Percentiles rank a stretch among this genome's conserved stretches.
Evolutionary conservation across 371 early-diverging fungal species (phyloP).

Genomic region (Mucor velutinosus): DNA sequence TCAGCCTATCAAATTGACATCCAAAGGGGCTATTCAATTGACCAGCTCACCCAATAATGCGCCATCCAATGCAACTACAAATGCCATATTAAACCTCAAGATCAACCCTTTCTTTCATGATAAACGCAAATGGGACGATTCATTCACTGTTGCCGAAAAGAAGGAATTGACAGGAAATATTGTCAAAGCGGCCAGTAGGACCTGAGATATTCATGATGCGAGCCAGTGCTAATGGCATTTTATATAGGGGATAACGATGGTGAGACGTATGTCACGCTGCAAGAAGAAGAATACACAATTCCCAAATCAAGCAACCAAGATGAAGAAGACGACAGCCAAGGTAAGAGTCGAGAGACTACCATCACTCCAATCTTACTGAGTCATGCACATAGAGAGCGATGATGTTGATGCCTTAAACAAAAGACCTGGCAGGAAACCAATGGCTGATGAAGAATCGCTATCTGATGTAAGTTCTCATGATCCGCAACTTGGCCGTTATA

Average conservation of each 20-base stretch:
- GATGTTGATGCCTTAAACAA: slow-evolving; percentile 6
- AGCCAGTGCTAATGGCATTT: not conserved
- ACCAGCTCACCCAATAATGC: not conserved
- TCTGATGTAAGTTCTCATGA: slow-evolving; percentile 16
- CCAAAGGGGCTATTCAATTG: slow-evolving; percentile 9
- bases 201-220: not conserved
- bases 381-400: slow-evolving; percentile 20
- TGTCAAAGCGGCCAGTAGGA: slow-evolving; percentile 35
- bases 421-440: slow-evolving; percentile 40
- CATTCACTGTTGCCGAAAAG: slow-evolving; percentile 29
- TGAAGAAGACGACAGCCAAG: slow-evolving; percentile 19
- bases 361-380: not conserved
- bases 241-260: slow-evolving; percentile 25
- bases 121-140: slow-evolving; percentile 36
- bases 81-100: slow-evolving; percentile 9
- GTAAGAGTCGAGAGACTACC: not conserved
- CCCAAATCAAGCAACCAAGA: not conserved
- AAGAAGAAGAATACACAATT: slow-evolving; percentile 25
- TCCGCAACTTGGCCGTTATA: not conserved
- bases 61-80: slow-evolving; percentile 3
- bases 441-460: slow-evolving; percentile 25
- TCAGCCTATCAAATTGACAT: not conserved
- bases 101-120: slow-evolving; percentile 19
- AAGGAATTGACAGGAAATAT: slow-evolving; percentile 28
- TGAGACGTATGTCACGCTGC: slow-evolving; percentile 26